A percentile compares a stretch with the other conserved stretches of the same genome.
Conservation (phyloP, 202 grass and related monocot species). For the Eragrostis tef region DNA sequence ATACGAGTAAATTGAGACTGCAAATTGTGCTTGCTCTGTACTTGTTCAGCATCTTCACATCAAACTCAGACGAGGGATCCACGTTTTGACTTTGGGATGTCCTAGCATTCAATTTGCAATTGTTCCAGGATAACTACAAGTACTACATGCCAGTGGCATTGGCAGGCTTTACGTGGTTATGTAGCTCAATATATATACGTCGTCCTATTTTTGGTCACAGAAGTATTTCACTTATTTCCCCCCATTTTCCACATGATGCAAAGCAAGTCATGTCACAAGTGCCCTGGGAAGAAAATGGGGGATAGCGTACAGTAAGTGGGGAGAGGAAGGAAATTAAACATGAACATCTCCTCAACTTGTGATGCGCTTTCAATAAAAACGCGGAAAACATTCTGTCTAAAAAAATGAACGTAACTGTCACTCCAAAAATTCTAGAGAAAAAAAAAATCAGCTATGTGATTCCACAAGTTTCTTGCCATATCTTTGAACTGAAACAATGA, state of each 20-base stretch:
- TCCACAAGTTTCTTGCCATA: neutral
- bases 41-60: neutral
- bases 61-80: neutral
- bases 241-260: neutral
- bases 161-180: too few species aligned
- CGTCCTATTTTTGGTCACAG: neutral
- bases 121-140: slow-evolving; percentile 28
- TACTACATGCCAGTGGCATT: too few species aligned
- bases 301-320: neutral
- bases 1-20: too few species aligned
- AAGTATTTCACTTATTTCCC: neutral
- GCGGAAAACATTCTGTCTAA: too few species aligned
- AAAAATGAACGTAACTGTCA: neutral
- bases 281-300: too few species aligned
- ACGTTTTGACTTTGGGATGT: too few species aligned
- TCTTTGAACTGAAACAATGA: neutral
- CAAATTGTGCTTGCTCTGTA: too few species aligned
- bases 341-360: too few species aligned
- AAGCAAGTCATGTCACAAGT: too few species aligned
- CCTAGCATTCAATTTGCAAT: neutral
- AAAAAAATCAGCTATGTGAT: neutral
- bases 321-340: neutral
- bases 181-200: neutral
- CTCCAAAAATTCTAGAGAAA: neutral
- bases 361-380: too few species aligned